Conservation (phyloP, 2,329 filamentous ascomycete genomes). For the Ophiostoma populinum region DNA sequence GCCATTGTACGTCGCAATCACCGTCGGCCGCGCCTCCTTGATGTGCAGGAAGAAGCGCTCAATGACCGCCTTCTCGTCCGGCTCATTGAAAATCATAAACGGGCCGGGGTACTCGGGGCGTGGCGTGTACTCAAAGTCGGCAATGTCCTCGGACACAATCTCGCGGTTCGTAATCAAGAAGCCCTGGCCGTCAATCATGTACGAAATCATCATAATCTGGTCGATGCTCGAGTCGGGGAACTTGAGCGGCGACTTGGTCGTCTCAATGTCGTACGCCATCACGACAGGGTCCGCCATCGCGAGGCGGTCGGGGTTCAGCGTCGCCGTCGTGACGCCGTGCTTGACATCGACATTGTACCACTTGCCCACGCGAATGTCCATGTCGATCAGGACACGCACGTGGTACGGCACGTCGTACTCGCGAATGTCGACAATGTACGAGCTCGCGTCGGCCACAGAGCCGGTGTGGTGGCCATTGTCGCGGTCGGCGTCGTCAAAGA, state of each 20-base stretch:
- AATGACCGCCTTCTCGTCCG: slow-evolving; percentile 71
- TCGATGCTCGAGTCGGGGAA: slow-evolving; percentile 91
- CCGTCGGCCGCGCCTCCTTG: slow-evolving; percentile 83
- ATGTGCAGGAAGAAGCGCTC: slow-evolving; percentile 92
- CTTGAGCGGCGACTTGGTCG: slow-evolving; percentile 85
- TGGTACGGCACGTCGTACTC: slow-evolving; percentile 99
- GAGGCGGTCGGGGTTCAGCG: slow-evolving; percentile 71
- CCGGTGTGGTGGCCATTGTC: slow-evolving; percentile 37
- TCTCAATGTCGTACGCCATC: slow-evolving; percentile 98
- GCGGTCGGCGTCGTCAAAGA: slow-evolving; percentile 76
- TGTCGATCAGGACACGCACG: slow-evolving; percentile 94
- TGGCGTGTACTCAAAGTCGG: slow-evolving; percentile 95
- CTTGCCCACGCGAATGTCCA: slow-evolving; percentile 87
- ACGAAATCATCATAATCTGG: slow-evolving; percentile 99
- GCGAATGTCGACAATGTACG: slow-evolving; percentile 95
- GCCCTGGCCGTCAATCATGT: slow-evolving; percentile 98
- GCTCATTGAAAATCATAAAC: slow-evolving; percentile 97
- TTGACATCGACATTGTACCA: slow-evolving; percentile 96
- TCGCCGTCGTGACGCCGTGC: slow-evolving; percentile 71
- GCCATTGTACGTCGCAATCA: slow-evolving; percentile 99
- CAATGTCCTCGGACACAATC: slow-evolving; percentile 93
- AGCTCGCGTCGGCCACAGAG: slow-evolving; percentile 66
- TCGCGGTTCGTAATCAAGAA: slow-evolving; percentile 97
- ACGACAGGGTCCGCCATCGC: slow-evolving; percentile 92
- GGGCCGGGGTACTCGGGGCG: slow-evolving; percentile 89